These are phyloP conservation scores for Rhodotorula sp. DNA, from an alignment of 1,284 basidiomycete species.

Conservation along the genomic window DNA sequence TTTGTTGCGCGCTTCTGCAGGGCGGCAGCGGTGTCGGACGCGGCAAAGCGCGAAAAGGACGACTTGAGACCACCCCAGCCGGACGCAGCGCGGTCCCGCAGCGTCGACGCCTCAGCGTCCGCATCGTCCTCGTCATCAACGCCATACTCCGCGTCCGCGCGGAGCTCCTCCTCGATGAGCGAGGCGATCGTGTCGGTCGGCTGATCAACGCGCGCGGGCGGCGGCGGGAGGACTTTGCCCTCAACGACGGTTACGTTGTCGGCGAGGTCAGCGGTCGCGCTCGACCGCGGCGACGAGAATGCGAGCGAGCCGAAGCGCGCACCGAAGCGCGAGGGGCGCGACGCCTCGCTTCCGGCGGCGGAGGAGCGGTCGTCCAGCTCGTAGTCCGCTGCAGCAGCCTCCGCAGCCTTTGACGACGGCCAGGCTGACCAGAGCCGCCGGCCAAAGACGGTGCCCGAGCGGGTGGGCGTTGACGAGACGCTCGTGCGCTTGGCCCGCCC, in stretches of 20 bases:
- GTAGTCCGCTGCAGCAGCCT: slow-evolving; percentile 13
- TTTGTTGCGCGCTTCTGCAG: slow-evolving; percentile 36
- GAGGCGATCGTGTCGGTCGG: slow-evolving; percentile 21
- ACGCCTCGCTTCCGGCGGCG: slow-evolving; percentile 2
- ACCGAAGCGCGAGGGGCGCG: slow-evolving; percentile 1
- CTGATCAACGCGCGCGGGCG: slow-evolving; percentile 31
- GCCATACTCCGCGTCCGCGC: slow-evolving; percentile 13
- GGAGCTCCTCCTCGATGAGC: slow-evolving; percentile 34
- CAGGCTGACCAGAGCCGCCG: slow-evolving; percentile 15
- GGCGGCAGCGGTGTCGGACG: slow-evolving; percentile 30
- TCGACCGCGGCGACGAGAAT: slow-evolving; percentile 24
- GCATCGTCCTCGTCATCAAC: slow-evolving; percentile 20
- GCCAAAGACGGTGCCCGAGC: not conserved
- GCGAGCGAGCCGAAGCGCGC: slow-evolving; percentile 20
- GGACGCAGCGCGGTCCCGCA: not conserved
- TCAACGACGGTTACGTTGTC: slow-evolving; percentile 25
- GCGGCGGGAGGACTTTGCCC: slow-evolving; percentile 33
- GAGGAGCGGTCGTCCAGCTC: slow-evolving; percentile 32
- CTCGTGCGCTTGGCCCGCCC: slow-evolving; percentile 17
- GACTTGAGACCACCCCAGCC: slow-evolving; percentile 26
- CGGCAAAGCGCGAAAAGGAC: slow-evolving; percentile 28
- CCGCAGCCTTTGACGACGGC: not conserved
- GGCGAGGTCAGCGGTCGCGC: slow-evolving; percentile 2
- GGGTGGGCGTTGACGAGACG: not conserved
- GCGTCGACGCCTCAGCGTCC: not conserved